phyloP scores from a whole-genome alignment of 2,329 filamentous ascomycete species.

The Pseudopyrenochaeta lycopersici region DNA sequence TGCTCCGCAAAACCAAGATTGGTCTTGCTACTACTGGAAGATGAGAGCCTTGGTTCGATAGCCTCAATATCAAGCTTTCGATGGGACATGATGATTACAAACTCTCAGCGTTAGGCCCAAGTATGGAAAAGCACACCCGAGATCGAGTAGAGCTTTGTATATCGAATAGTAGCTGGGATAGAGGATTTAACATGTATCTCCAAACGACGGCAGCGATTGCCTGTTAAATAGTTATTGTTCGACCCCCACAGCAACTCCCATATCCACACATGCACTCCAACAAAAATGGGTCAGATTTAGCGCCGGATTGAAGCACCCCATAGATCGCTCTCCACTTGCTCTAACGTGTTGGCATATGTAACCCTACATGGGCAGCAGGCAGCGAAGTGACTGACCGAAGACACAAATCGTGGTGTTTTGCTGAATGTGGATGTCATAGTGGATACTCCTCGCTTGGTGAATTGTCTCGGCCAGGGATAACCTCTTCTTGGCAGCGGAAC shows the following conservation, averaged over 20 bases:
- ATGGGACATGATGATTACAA: conserved; percentile 26
- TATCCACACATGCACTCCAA: conserved; percentile 15
- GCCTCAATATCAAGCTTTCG: conserved; percentile 38
- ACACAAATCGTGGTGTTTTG: conserved; percentile 3
- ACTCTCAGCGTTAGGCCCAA: not conserved
- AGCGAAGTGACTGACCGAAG: conserved; percentile 23
- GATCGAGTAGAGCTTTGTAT: not conserved
- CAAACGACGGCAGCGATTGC: conserved; percentile 4
- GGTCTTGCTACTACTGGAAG: conserved; percentile 33
- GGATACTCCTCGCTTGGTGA: conserved; percentile 24
- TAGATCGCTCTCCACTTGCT: conserved; percentile 19
- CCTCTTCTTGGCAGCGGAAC: conserved; percentile 28
- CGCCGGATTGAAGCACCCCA: conserved; percentile 18
- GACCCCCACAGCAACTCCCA: conserved; percentile 3
- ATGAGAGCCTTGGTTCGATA: conserved; percentile 32
- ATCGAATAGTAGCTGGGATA: conserved; percentile 12
- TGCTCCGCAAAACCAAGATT: conserved; percentile 28
- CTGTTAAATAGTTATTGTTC: conserved; percentile 20
- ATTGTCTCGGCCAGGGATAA: conserved; percentile 27
- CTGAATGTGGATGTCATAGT: conserved; percentile 38
- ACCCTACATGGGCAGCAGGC: conserved; percentile 23
- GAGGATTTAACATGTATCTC: conserved; percentile 2
- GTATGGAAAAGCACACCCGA: not conserved
- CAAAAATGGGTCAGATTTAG: conserved; percentile 11
- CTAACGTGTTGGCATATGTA: conserved; percentile 35